phyloP scores from a whole-genome alignment of 2,329 filamentous ascomycete species.

The Emergomyces pasteurianus region DNA sequence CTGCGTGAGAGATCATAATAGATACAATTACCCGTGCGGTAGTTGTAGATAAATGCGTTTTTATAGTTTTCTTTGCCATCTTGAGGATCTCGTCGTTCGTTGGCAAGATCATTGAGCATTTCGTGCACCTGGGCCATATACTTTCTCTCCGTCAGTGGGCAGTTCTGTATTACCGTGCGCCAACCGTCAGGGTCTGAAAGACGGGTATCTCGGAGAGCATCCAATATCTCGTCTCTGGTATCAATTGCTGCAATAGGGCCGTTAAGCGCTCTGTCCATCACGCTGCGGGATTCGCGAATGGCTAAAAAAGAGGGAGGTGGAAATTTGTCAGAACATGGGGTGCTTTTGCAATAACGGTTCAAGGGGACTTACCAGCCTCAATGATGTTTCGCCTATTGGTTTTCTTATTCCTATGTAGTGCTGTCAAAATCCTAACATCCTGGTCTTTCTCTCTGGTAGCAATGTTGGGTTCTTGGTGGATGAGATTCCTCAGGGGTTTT shows the following conservation, averaged over 20 bases:
- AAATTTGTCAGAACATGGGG: background rate
- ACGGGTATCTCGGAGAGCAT: slow-evolving; percentile 59
- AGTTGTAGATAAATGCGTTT: slow-evolving; percentile 86
- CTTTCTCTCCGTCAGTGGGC: slow-evolving; percentile 63
- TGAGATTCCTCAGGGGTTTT: slow-evolving; percentile 30
- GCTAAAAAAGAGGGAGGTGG: slow-evolving; percentile 22
- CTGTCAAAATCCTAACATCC: slow-evolving; percentile 73
- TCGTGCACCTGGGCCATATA: slow-evolving; percentile 77
- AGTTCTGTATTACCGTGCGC: slow-evolving; percentile 66
- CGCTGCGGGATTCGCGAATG: slow-evolving; percentile 43
- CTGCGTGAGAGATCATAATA: slow-evolving; percentile 62
- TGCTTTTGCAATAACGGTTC: background rate
- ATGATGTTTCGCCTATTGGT: slow-evolving; percentile 78
- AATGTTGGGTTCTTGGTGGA: slow-evolving; percentile 27
- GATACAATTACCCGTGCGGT: slow-evolving; percentile 68
- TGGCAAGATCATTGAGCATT: slow-evolving; percentile 53
- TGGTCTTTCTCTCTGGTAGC: slow-evolving; percentile 41
- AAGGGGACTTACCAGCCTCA: slow-evolving; percentile 52
- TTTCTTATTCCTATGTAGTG: slow-evolving; percentile 79
- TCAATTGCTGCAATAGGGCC: slow-evolving; percentile 82
- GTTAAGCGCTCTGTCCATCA: slow-evolving; percentile 59
- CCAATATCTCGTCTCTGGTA: slow-evolving; percentile 70
- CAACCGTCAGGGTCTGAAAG: slow-evolving; percentile 74
- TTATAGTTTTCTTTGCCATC: slow-evolving; percentile 44
- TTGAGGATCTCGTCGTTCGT: slow-evolving; percentile 25